Evolutionary conservation across 805 yeast species (phyloP).

Genomic region (Lipomyces spencermartinsiae): DNA sequence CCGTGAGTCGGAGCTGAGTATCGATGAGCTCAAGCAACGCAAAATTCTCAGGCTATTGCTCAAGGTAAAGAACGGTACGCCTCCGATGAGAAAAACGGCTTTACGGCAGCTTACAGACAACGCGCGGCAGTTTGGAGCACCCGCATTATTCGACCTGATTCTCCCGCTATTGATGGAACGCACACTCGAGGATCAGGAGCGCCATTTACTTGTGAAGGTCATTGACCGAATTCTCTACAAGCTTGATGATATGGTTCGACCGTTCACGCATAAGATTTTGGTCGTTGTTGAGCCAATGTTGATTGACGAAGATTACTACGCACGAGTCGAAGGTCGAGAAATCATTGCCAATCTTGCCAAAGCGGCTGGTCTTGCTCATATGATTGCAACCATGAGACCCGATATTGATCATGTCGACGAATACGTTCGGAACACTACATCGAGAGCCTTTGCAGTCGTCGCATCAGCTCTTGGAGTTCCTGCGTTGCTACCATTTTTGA

Average conservation of each 20-base stretch:
- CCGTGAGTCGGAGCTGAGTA: slow-evolving; percentile 48
- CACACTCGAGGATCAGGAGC: slow-evolving; percentile 76
- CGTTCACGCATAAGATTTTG: slow-evolving; percentile 74
- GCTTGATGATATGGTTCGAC: slow-evolving; percentile 68
- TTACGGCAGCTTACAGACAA: slow-evolving; percentile 68
- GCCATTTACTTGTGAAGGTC: slow-evolving; percentile 80
- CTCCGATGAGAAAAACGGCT: slow-evolving; percentile 69
- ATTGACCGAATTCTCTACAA: slow-evolving; percentile 70
- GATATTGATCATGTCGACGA: slow-evolving; percentile 86
- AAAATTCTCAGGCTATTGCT: slow-evolving; percentile 68
- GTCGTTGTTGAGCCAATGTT: slow-evolving; percentile 79
- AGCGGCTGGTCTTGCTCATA: slow-evolving; percentile 80
- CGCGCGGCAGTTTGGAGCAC: slow-evolving; percentile 72
- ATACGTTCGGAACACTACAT: slow-evolving; percentile 73
- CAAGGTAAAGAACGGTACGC: slow-evolving; percentile 79
- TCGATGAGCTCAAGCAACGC: slow-evolving; percentile 64
- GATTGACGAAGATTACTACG: slow-evolving; percentile 76
- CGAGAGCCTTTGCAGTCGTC: slow-evolving; percentile 82
- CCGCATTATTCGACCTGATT: slow-evolving; percentile 68
- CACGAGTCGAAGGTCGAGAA: slow-evolving; percentile 80
- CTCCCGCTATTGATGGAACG: slow-evolving; percentile 78
- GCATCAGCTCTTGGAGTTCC: slow-evolving; percentile 80
- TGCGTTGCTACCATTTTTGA: slow-evolving; percentile 75
- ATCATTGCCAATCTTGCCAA: slow-evolving; percentile 74
- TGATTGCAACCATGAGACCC: slow-evolving; percentile 79